Evolutionary conservation across 345 rosid genomes (phyloP), one percentile per base, ranked within the genome.

Genomic region (Eutrema yunnanense): DNA sequence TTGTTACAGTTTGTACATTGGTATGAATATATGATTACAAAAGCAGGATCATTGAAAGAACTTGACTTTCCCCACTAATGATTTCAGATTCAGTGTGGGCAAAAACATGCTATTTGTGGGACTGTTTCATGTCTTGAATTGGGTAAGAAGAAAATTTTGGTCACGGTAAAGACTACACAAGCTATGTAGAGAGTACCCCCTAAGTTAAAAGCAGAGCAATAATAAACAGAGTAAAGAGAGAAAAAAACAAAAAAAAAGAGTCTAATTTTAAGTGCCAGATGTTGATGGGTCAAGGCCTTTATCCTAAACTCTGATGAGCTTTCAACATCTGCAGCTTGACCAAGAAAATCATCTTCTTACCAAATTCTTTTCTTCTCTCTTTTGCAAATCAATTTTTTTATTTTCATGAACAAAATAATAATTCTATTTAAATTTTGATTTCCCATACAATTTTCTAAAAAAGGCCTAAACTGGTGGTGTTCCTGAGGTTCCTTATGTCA

Each of bases 181-280:
- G 66, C 65, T 32, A 47, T 47, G 12, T 34, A 58, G 73, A 59
- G 41, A 38, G 56, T 54, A 55, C 65, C 29, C 13, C 74, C 36
- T n/a, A 71, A 65, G 40, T 57, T 69, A 64, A 70, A 63, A 65
- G 73, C 80, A 59, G 48, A 77, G 43, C 63, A 57, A 77, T 40
- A 58, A 71, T 40, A 58, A 71, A 33, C 58, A 69, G 65, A 57
- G 29, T 47, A 42, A 76, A 55, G 62, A 43, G 22, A 19, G 41
- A 14, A 19, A 70, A 75, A 56, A 32, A 54, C 74, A 56, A 19
- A 19, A 19, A 19, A 19, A 19, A 19, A 1, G 22, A 53, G 80
- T 81, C 85, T 82, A 78, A 82, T 85, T 86, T 86, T 85, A 89
- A 90, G 87, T 83, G 96, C 77, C 63, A 82, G 92, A 90, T 76